Percentiles rank a stretch among this genome's conserved stretches.
Conservation (phyloP, 176 grass and related monocot genomes). For the Metroxylon sagu region DNA sequence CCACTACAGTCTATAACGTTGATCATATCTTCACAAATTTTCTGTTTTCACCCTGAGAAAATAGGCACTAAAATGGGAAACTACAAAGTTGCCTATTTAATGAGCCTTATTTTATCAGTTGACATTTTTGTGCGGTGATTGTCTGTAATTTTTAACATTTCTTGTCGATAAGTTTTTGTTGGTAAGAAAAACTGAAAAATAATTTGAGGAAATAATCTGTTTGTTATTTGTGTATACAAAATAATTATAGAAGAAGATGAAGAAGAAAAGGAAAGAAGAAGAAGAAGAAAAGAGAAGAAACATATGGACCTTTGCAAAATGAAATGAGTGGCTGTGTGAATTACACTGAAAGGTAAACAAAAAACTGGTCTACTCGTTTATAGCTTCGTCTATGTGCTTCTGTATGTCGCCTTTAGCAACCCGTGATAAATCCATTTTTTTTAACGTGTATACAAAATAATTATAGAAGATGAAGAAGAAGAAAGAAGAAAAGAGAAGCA, state of each 20-base stretch:
- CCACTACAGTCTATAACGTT: no score
- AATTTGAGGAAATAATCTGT: background rate
- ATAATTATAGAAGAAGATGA: conserved; percentile 7
- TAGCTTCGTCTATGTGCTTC: no score
- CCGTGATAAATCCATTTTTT: conserved; percentile 9
- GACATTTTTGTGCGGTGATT: no score
- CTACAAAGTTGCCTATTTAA: no score
- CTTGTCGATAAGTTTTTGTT: background rate
- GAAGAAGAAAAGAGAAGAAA: conserved; percentile 1
- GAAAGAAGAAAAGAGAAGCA: conserved; percentile 39
- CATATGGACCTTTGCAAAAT: background rate
- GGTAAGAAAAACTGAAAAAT: background rate
- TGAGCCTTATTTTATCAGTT: no score
- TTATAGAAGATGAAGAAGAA: conserved; percentile 34
- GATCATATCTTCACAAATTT: background rate
- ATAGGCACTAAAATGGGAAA: no score
- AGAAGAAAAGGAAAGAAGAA: background rate
- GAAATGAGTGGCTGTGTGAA: background rate
- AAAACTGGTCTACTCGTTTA: no score
- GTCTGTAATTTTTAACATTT: background rate
- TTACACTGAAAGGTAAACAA: conserved; percentile 1
- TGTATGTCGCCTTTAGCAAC: no score
- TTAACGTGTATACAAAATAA: conserved; percentile 26
- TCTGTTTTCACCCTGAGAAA: background rate
- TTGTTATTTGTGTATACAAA: conserved; percentile 5